Percentiles rank a stretch among this genome's conserved stretches.
phyloP scores from a whole-genome alignment of 192 early-diverging fungal genomes.

The Bifiguratus adelaidae region DNA sequence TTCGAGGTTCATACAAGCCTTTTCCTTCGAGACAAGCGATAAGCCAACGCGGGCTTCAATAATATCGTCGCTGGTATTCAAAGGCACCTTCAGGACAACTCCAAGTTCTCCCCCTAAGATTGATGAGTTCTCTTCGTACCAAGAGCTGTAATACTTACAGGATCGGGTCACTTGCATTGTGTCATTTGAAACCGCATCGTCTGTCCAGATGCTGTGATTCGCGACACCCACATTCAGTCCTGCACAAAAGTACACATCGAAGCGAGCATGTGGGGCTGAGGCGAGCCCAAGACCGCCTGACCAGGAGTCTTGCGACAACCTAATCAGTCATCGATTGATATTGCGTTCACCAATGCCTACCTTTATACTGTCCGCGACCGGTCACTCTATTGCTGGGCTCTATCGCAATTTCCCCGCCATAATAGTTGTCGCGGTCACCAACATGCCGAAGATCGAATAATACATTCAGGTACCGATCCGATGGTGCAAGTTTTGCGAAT shows the following conservation, averaged over 20 bases:
- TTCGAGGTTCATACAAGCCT: conserved; percentile 14
- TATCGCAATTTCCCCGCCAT: neutral
- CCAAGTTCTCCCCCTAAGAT: neutral
- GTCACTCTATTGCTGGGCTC: neutral
- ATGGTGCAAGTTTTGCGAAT: too few relatives aligned
- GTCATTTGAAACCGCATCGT: conserved; percentile 1
- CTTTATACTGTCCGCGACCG: neutral
- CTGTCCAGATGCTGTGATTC: conserved; percentile 5
- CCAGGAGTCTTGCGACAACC: neutral
- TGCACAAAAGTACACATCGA: conserved; percentile 4
- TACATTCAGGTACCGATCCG: too few relatives aligned
- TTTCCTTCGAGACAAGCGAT: conserved; percentile 10
- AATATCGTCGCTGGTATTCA: neutral
- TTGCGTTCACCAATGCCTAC: neutral
- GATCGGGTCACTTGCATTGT: neutral
- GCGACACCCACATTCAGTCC: conserved; percentile 7
- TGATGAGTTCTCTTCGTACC: neutral
- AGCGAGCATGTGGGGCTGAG: neutral
- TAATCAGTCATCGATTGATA: neutral
- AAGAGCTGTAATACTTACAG: neutral
- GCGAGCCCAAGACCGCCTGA: neutral
- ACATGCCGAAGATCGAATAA: neutral
- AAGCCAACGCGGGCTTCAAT: conserved; percentile 12
- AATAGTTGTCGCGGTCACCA: neutral
- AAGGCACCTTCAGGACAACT: neutral